A percentile compares a stretch with the other conserved stretches of the same genome.
Conservation (phyloP, 306 rosid species). For the Lupinus albus region DNA sequence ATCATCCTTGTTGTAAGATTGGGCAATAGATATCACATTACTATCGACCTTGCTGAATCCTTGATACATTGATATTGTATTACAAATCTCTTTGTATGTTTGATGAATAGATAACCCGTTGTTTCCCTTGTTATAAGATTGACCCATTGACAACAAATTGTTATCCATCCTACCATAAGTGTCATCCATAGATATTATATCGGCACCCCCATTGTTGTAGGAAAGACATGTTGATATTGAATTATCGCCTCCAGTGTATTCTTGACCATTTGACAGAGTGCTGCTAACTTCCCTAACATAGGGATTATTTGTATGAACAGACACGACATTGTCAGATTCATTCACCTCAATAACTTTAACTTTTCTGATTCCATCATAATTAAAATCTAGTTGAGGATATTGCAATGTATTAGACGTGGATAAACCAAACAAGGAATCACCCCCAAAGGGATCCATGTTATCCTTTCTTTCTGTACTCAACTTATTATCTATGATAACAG, state of each 20-base stretch:
- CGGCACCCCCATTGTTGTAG: slow-evolving; percentile 54
- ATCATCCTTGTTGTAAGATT: slow-evolving; percentile 50
- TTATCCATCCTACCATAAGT: slow-evolving; percentile 52
- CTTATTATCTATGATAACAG: slow-evolving; percentile 45
- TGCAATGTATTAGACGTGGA: slow-evolving; percentile 58
- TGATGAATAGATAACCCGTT: slow-evolving; percentile 52
- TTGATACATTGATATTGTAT: slow-evolving; percentile 43
- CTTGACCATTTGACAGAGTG: slow-evolving; percentile 36
- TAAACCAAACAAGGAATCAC: slow-evolving; percentile 56
- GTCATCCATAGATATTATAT: slow-evolving; percentile 44
- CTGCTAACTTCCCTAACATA: slow-evolving; percentile 48
- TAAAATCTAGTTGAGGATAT: slow-evolving; percentile 55
- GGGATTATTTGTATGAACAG: slow-evolving; percentile 46
- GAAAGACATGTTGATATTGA: slow-evolving; percentile 50
- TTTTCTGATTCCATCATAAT: slow-evolving; percentile 67
- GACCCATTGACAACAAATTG: slow-evolving; percentile 56
- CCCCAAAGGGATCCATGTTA: slow-evolving; percentile 52
- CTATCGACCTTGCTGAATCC: slow-evolving; percentile 47
- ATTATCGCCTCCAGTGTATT: slow-evolving; percentile 43
- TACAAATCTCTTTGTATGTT: slow-evolving; percentile 47
- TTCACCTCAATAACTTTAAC: slow-evolving; percentile 71
- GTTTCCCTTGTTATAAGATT: slow-evolving; percentile 48
- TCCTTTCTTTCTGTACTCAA: slow-evolving; percentile 54
- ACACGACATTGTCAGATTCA: slow-evolving; percentile 62
- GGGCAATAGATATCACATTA: slow-evolving; percentile 55